Percentiles rank a stretch among this genome's conserved stretches.
These are phyloP conservation scores for Sporothrix humicola DNA, from an alignment of 2,329 filamentous ascomycete species.

Conservation along the genomic window DNA sequence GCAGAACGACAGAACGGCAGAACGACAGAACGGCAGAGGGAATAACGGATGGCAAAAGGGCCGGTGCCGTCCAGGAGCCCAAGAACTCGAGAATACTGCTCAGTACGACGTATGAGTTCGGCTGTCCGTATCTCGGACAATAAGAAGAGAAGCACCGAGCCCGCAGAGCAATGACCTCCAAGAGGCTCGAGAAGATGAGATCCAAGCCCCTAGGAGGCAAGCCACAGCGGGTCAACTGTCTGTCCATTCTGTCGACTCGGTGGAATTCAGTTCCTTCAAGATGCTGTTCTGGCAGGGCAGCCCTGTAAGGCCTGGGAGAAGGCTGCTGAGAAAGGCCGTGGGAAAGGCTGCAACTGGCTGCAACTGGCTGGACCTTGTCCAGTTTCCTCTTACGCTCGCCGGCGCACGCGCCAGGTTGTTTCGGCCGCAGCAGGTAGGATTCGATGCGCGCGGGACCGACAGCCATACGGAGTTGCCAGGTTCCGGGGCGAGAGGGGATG, in stretches of 20 bases:
- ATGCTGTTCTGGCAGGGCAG: not conserved
- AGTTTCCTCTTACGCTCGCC: conserved; percentile 1
- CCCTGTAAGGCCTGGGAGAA: not conserved
- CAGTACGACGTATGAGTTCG: not conserved
- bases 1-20: not conserved
- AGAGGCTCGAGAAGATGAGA: not conserved
- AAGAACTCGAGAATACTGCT: not conserved
- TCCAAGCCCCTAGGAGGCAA: not conserved
- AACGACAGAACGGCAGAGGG: not conserved
- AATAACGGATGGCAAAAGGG: not conserved
- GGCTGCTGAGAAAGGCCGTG: not conserved
- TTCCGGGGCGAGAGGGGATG: not conserved
- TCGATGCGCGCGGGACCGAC: conserved; percentile 20
- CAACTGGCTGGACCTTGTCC: not conserved
- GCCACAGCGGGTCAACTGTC: conserved; percentile 25
- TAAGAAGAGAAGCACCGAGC: conserved; percentile 13
- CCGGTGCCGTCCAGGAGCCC: not conserved
- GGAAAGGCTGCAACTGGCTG: not conserved
- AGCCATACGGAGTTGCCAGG: conserved; percentile 18
- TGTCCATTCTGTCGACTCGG: conserved; percentile 8
- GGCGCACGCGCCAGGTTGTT: conserved; percentile 25
- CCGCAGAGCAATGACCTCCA: not conserved
- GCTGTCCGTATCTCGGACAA: conserved; percentile 2
- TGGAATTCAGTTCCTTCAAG: not conserved
- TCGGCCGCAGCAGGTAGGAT: conserved; percentile 32